Evolutionary conservation across 805 yeast genomes (phyloP).

Genomic region (Candida suzukii): DNA sequence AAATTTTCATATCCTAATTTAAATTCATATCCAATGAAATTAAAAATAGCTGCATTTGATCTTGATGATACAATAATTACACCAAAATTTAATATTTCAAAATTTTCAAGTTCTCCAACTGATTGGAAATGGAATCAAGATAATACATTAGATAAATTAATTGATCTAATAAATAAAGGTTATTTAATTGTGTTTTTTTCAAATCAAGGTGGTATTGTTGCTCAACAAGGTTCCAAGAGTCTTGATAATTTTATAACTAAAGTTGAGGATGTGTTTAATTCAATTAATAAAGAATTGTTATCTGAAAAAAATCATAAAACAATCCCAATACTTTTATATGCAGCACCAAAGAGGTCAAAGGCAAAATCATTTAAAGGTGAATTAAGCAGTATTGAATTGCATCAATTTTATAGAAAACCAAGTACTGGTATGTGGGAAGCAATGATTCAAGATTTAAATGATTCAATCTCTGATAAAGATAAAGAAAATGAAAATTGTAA

Average conservation of each 20-base stretch:
- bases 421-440: constrained; percentile 67
- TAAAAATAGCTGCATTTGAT: constrained; percentile 68
- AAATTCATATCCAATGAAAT: too few relatives aligned
- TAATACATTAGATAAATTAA: constrained; percentile 19
- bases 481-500: not conserved
- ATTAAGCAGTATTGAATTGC: constrained; percentile 25
- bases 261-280: constrained; percentile 30
- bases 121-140: constrained; percentile 68
- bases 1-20: not conserved
- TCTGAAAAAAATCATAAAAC: not conserved
- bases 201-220: constrained; percentile 72
- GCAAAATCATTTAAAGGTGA: constrained; percentile 22
- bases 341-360: constrained; percentile 47
- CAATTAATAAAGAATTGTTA: constrained; percentile 14
- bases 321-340: constrained; percentile 42
- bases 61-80: constrained; percentile 72
- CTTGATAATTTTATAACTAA: constrained; percentile 32
- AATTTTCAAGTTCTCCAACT: constrained; percentile 46
- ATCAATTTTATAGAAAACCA: constrained; percentile 61
- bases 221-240: constrained; percentile 28
- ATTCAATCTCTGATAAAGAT: too few relatives aligned
- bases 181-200: constrained; percentile 62
- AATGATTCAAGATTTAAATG: constrained; percentile 33
- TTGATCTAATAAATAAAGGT: constrained; percentile 10
- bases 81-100: constrained; percentile 52